Evolutionary conservation across 225 moss, liverwort and hornwort genomes (phyloP), one percentile per base, ranked within the genome.

Genomic region (Physcomitrium patens): DNA sequence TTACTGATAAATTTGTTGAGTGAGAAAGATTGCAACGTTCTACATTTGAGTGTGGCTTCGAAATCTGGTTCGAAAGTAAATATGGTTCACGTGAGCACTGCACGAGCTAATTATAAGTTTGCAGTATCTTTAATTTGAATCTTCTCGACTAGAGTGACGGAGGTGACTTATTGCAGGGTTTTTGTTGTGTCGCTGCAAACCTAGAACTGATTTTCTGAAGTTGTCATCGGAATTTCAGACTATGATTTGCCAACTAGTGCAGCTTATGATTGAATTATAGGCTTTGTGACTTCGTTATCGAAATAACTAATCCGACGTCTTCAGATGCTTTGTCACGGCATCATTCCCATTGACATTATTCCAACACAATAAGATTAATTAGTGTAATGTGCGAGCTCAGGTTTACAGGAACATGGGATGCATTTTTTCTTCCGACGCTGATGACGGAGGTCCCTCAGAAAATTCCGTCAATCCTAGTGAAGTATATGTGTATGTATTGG

Each of bases 401-500:
- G 42, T 60, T 82, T 77, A 44, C 70, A 79, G 77, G 67, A 80
- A 51, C 57, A 85, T 85, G 85, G 85, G 85, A 54, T 85, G 85
- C 76, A 85, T 85, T 43, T 78, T 81, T 63, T 85, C 85, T 23
- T 71, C 81, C 11, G 85, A 78, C 7, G 31, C 31, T 53, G 78
- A 85, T 41, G 85, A 85, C 17, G 78, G 81, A 26, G 78, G 75
- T 9, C 64, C 69, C 0, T 3, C 19, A 17, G 72, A 78, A 56
- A 37, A 7, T 31, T 28, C 80, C 28, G 1, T 70, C 10, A 63
- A 59, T 3, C n/a, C 69, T 12, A 73, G 81, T 42, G 87, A 87
- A 70, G 26, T 74, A 7, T 69, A 85, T 72, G 68, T 81, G 63
- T 85, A 75, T 59, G 63, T 81, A 46, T 71, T 81, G 0, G 85